Conservation (phyloP, 2,329 filamentous ascomycete genomes). For the Colletotrichum orchidophilum region DNA sequence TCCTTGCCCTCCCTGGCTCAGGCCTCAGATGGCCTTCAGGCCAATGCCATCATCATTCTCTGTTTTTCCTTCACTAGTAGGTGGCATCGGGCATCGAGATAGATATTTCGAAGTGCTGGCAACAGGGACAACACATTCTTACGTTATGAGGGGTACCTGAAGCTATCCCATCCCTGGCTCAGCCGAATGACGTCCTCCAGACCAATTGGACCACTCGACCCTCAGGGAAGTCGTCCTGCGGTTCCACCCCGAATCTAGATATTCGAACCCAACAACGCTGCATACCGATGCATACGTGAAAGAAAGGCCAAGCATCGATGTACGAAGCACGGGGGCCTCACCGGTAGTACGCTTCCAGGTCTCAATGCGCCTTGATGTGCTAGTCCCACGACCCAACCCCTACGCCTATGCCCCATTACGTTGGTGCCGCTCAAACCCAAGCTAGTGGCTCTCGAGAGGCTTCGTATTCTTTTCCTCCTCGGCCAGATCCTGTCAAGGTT, state of each 20-base stretch:
- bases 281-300: neutral
- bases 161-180: constrained; percentile 1
- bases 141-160: neutral
- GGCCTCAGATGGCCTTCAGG: neutral
- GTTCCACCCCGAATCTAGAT: neutral
- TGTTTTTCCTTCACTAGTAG: neutral
- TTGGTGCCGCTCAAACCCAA: constrained; percentile 17
- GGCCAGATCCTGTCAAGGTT: constrained; percentile 10
- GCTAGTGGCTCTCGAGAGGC: constrained; percentile 13
- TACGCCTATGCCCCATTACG: constrained; percentile 8
- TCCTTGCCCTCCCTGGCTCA: neutral
- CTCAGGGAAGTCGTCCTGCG: neutral
- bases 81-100: no score
- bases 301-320: neutral
- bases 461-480: neutral
- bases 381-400: constrained; percentile 1
- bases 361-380: neutral
- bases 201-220: neutral
- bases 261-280: neutral
- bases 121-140: neutral
- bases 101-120: neutral
- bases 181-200: neutral
- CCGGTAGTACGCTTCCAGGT: neutral
- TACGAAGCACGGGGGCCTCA: neutral
- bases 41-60: neutral